Evolutionary conservation across 305 asterid species (phyloP).

Genomic region (Fraxinus paxiana): DNA sequence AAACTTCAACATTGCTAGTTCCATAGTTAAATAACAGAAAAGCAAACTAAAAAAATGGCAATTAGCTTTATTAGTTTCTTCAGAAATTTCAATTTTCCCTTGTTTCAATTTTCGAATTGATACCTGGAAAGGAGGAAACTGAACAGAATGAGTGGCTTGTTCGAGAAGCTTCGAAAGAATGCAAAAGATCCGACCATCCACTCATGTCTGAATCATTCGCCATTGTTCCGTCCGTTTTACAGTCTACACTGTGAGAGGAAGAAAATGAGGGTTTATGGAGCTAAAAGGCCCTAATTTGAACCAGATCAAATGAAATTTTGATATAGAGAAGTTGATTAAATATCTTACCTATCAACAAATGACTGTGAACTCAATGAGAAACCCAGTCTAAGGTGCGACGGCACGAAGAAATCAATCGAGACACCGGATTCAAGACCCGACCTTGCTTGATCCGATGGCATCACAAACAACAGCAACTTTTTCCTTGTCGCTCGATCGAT

Average conservation of each 20-base stretch:
- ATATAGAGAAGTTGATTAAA: no score
- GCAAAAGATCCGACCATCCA: conserved; percentile 89
- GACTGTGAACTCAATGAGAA: no score
- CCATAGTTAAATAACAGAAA: not conserved
- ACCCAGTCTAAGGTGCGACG: no score
- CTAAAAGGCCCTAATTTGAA: conserved; percentile 50
- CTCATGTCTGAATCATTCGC: conserved; percentile 79
- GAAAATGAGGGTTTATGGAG: conserved; percentile 36
- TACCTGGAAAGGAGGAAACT: conserved; percentile 96
- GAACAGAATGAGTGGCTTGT: conserved; percentile 95
- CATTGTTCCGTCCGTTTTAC: conserved; percentile 36
- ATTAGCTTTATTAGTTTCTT: not conserved
- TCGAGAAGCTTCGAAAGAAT: conserved; percentile 91
- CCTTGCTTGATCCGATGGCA: no score
- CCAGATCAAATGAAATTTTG: not conserved
- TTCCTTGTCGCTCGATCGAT: no score
- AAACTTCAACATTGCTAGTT: not conserved
- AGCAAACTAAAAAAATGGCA: not conserved
- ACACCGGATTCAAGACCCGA: no score
- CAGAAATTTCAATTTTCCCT: not conserved
- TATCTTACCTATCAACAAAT: no score
- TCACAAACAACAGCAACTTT: no score
- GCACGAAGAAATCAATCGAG: no score
- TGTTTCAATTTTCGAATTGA: not conserved
- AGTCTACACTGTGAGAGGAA: not conserved